phyloP scores from a whole-genome alignment of 2,329 filamentous ascomycete genomes.

The Setomelanomma holmii region DNA sequence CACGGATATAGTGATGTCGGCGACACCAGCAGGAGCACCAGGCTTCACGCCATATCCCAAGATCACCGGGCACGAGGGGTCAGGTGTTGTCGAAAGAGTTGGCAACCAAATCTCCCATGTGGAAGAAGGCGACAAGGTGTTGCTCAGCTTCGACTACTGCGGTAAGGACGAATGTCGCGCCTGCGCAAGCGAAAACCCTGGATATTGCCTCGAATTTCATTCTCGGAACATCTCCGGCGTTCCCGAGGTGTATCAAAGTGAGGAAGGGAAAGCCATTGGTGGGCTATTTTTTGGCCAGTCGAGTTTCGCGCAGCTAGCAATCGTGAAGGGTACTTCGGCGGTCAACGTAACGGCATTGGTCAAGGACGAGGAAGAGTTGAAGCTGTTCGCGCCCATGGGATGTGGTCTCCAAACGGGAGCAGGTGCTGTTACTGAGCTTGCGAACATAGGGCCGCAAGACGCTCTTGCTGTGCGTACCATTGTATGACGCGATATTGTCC shows the following conservation, averaged over 20 bases:
- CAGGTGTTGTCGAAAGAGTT: slow-evolving; percentile 58
- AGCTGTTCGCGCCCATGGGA: slow-evolving; percentile 54
- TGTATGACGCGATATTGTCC: not conserved
- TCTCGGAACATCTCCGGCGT: slow-evolving; percentile 53
- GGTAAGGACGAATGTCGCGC: slow-evolving; percentile 54
- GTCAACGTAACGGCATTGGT: slow-evolving; percentile 53
- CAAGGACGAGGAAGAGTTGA: slow-evolving; percentile 49
- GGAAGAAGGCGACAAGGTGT: slow-evolving; percentile 54
- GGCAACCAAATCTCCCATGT: slow-evolving; percentile 53
- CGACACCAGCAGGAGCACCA: slow-evolving; percentile 44
- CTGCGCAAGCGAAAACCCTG: slow-evolving; percentile 55
- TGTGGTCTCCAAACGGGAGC: slow-evolving; percentile 57
- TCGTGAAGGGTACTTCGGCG: slow-evolving; percentile 50
- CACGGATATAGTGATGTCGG: slow-evolving; percentile 59
- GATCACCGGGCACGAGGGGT: slow-evolving; percentile 63
- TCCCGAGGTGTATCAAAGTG: slow-evolving; percentile 30
- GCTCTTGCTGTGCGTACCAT: slow-evolving; percentile 45
- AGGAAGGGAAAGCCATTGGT: slow-evolving; percentile 37
- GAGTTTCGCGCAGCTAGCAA: slow-evolving; percentile 51
- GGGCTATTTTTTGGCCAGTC: slow-evolving; percentile 58
- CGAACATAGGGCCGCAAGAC: slow-evolving; percentile 45
- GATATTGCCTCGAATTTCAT: slow-evolving; percentile 59
- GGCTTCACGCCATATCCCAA: slow-evolving; percentile 50
- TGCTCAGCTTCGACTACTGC: slow-evolving; percentile 59
- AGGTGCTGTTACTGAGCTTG: slow-evolving; percentile 50